Evolutionary conservation across 1,284 basidiomycete genomes (phyloP).

Genomic region (Meripilus lineatus): DNA sequence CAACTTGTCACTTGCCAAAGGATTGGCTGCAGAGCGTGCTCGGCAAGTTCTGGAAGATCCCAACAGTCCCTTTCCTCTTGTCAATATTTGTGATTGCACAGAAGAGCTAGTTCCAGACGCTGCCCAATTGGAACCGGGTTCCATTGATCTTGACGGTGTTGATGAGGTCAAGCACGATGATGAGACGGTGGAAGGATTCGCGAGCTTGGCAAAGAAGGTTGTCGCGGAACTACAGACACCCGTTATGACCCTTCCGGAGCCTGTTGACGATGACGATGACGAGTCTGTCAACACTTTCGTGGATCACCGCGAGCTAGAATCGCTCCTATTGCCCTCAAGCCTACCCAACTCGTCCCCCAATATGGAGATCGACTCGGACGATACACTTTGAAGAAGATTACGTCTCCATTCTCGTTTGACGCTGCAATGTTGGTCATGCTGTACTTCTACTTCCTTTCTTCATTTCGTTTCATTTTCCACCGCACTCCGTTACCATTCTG

Average conservation of each 20-base stretch:
- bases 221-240: constrained; percentile 6
- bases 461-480: too few species aligned
- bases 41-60: constrained; percentile 44
- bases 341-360: too few species aligned
- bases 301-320: too few species aligned
- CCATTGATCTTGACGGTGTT: not conserved
- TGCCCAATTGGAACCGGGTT: not conserved
- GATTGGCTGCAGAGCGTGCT: constrained; percentile 59
- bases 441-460: too few species aligned
- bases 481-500: too few species aligned
- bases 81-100: constrained; percentile 50
- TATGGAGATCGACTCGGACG: too few species aligned
- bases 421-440: too few species aligned
- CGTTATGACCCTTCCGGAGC: not conserved
- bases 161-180: constrained; percentile 23
- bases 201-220: constrained; percentile 24
- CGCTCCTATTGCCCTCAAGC: too few species aligned
- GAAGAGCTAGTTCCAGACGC: not conserved
- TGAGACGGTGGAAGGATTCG: constrained; percentile 36
- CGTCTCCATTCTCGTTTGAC: too few species aligned
- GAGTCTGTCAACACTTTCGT: too few species aligned
- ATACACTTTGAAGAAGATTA: too few species aligned
- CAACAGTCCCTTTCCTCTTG: constrained; percentile 37
- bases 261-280: not conserved
- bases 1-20: constrained; percentile 56